Evolutionary conservation across 1,139 yeast species (phyloP), one percentile per base, ranked within the genome.

Genomic region (Protomyces macrosporus): DNA sequence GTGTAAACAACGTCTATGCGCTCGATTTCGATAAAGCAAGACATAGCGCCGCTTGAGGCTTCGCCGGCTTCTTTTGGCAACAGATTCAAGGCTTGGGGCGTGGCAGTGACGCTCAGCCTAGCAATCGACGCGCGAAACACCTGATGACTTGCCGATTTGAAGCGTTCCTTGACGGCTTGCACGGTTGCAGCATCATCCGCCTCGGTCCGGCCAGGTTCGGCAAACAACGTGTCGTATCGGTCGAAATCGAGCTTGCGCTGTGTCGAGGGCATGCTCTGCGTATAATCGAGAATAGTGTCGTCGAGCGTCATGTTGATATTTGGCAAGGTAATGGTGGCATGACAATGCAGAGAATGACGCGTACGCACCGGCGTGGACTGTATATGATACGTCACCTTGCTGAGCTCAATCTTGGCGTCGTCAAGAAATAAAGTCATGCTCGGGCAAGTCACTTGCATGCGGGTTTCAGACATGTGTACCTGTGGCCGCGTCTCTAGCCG

Each of bases 221-320:
- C 56, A 36, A 58, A 58, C 23, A 58, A 23, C n/a, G 16, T 45
- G 14, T 51, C 62, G 56, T 58, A 58, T 10, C 35, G 42, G 39
- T 51, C 45, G 48, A 58, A 58, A 16, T 58, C 62, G 3, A 58
- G 53, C 2, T 39, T 42, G 10, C 55, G 55, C 30, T 52, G 55
- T 39, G 61, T 45, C 6, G 48, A 6, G 23, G 32, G 56, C 52
- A 16, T 14, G n/a, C 48, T 50, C 37, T 14, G 16, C 7, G 62
- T 58, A 30, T 34, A 34, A 34, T 58, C 62, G 6, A 55, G 30
- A 6, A 55, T 55, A 34, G 7, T 35, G 4, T 45, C 23, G 23
- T 23, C 23, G 23, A 23, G 23, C 23, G 23, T 23, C 23, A 23
- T 23, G 23, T 23, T 23, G 23, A 23, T 23, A 23, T 23, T 23